Percentiles rank a stretch among this genome's conserved stretches.
phyloP scores from a whole-genome alignment of 306 rosid genomes.

The Urtica urens region DNA sequence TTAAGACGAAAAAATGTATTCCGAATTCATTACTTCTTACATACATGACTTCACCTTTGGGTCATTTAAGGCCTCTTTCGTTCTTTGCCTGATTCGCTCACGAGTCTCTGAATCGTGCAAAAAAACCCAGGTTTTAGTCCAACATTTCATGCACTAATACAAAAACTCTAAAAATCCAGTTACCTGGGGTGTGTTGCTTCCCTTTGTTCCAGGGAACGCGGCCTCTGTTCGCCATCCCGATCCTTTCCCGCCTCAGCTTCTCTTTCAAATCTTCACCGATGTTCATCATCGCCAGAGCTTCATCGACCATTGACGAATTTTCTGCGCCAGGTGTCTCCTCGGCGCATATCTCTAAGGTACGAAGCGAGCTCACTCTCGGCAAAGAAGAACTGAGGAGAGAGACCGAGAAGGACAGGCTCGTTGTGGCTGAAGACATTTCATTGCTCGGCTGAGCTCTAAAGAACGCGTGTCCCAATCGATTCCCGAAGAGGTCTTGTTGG shows the following conservation, averaged over 20 bases:
- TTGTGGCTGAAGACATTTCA: slow-evolving; percentile 17
- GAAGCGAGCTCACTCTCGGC: no score
- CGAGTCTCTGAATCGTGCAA: slow-evolving; percentile 49
- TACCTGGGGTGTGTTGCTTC: slow-evolving; percentile 69
- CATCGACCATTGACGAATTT: slow-evolving; percentile 13
- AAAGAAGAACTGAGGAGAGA: slow-evolving; percentile 19
- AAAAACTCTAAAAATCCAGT: slow-evolving; percentile 3
- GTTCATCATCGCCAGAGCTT: slow-evolving; percentile 8
- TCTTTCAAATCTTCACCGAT: slow-evolving; percentile 35
- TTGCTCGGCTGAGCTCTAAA: slow-evolving; percentile 16
- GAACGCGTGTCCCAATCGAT: slow-evolving; percentile 21
- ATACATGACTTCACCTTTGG: slow-evolving; percentile 91
- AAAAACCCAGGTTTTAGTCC: slow-evolving; percentile 3
- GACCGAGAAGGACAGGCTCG: slow-evolving; percentile 17
- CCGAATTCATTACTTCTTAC: slow-evolving; percentile 42
- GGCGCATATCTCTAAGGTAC: slow-evolving; percentile 23
- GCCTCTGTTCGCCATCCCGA: slow-evolving; percentile 82
- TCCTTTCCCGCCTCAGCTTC: slow-evolving; percentile 50
- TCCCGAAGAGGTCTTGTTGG: slow-evolving; percentile 23
- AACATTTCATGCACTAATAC: not conserved
- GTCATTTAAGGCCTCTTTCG: slow-evolving; percentile 67
- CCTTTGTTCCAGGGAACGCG: slow-evolving; percentile 96
- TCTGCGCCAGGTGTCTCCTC: slow-evolving; percentile 18
- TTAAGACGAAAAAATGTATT: not conserved
- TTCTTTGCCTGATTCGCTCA: slow-evolving; percentile 55